These are phyloP conservation scores for Antitrichia curtipendula DNA, from an alignment of 225 moss, liverwort and hornwort genomes.

Conservation along the genomic window DNA sequence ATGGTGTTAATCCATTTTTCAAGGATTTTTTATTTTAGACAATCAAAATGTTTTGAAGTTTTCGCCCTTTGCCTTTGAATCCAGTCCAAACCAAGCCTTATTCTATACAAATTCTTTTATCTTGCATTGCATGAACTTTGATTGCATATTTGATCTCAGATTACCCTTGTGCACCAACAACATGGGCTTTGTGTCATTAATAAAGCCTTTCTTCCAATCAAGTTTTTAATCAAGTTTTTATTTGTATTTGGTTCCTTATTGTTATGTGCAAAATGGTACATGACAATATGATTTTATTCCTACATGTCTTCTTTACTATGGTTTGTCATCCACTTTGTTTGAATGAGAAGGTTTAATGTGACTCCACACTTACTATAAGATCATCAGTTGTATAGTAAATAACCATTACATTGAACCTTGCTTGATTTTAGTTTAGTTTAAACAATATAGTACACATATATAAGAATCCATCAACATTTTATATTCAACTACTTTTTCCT, in stretches of 20 bases:
- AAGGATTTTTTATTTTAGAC: background rate
- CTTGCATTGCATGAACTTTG: background rate
- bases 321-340: rapidly evolving
- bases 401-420: background rate
- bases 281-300: background rate
- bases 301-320: background rate
- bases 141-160: background rate
- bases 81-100: rapidly evolving
- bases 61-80: rapidly evolving
- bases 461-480: background rate
- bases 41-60: background rate
- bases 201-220: no score
- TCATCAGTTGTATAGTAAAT: background rate
- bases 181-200: background rate
- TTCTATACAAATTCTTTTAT: background rate
- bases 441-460: background rate
- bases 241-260: background rate
- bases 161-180: rapidly evolving
- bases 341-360: rapidly evolving
- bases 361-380: background rate
- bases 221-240: rapidly evolving
- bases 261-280: background rate
- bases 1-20: background rate
- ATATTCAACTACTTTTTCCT: rapidly evolving
- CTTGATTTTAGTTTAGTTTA: background rate